These are phyloP conservation scores for Furculomyces boomerangus DNA, from an alignment of 371 early-diverging fungal genomes.

Conservation along the genomic window DNA sequence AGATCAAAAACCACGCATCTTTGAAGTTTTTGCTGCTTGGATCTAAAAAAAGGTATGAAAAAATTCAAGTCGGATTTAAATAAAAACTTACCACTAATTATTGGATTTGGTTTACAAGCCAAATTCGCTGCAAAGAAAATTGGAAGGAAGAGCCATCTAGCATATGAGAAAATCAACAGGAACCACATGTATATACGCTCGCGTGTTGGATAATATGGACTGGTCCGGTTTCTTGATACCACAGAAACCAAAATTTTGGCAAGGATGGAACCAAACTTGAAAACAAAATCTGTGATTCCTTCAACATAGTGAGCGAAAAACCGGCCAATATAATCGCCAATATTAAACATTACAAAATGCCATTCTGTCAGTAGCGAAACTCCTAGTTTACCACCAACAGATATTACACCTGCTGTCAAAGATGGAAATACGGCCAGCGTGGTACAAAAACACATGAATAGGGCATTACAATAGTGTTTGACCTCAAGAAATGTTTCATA, in stretches of 20 bases:
- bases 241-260: neutral
- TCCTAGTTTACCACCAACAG: slow-evolving; percentile 15
- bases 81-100: neutral
- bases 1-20: neutral
- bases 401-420: slow-evolving; percentile 46
- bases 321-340: slow-evolving; percentile 58
- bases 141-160: neutral
- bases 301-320: neutral
- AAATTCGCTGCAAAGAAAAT: neutral
- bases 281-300: neutral
- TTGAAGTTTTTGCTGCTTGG: neutral
- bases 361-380: slow-evolving; percentile 40
- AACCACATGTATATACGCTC: neutral
- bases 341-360: slow-evolving; percentile 52
- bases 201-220: neutral
- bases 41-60: neutral
- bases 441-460: slow-evolving; percentile 37
- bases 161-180: neutral
- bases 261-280: neutral
- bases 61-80: neutral
- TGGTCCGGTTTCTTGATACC: neutral
- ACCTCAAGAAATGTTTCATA: slow-evolving; percentile 21
- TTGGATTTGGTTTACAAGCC: neutral
- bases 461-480: slow-evolving; percentile 29
- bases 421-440: slow-evolving; percentile 64